These are phyloP conservation scores for Phytophthora brassicae DNA, from an alignment of 352 stramenopile genomes.

Conservation along the genomic window DNA sequence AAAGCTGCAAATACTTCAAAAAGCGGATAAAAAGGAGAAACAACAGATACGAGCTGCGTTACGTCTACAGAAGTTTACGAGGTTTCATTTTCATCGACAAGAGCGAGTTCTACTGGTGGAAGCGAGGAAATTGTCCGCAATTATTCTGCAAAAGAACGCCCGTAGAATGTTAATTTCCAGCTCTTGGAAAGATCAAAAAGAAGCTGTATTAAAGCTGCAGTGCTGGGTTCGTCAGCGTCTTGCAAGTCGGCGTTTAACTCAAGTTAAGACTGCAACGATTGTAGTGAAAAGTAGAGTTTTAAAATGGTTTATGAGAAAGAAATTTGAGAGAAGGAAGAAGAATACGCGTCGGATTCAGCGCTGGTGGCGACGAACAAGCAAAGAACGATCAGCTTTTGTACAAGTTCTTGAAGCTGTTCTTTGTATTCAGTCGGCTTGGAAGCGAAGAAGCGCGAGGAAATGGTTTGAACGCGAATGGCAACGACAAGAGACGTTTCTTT, in stretches of 20 bases:
- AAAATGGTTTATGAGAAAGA: conserved; percentile 23
- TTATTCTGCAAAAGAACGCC: conserved; percentile 51
- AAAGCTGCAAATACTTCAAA: conserved; percentile 19
- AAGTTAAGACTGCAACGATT: conserved; percentile 10
- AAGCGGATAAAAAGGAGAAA: conserved; percentile 11
- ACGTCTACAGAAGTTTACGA: conserved; percentile 45
- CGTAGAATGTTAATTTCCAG: conserved; percentile 29
- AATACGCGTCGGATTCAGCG: conserved; percentile 32
- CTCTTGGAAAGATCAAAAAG: conserved; percentile 12
- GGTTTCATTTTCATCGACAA: conserved; percentile 41
- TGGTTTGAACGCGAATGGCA: conserved; percentile 23
- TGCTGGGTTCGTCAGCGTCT: conserved; percentile 36
- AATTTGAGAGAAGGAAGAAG: conserved; percentile 15
- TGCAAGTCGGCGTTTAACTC: conserved; percentile 4
- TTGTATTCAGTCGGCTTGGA: conserved; percentile 54
- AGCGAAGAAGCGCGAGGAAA: conserved; percentile 17
- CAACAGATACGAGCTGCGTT: conserved; percentile 11
- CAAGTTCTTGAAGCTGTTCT: conserved; percentile 37
- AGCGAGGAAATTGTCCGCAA: conserved; percentile 42
- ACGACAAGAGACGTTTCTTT: conserved; percentile 25
- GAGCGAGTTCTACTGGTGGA: conserved; percentile 33
- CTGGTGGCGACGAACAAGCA: conserved; percentile 45
- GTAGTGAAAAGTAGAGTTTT: conserved; percentile 20
- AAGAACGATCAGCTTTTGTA: conserved; percentile 23
- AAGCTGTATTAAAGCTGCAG: conserved; percentile 34